Percentiles rank a stretch among this genome's conserved stretches.
Conservation (phyloP, 169 alveolate species). For the Plasmodium malariae region DNA sequence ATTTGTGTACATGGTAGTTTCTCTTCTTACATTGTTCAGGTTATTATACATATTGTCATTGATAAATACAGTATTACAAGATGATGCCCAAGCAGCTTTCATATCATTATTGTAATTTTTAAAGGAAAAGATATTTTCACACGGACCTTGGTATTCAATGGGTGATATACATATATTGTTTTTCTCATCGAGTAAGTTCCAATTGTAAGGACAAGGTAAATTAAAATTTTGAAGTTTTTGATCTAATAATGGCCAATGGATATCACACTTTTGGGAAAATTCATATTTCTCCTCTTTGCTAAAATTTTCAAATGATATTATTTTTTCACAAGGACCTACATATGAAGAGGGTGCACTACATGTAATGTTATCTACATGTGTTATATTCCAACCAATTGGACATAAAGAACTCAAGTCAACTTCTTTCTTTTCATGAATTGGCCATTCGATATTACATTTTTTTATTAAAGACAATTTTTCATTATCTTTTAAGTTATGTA, state of each 20-base stretch:
- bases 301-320: conserved; percentile 34
- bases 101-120: conserved; percentile 73
- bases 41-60: neutral
- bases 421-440: conserved; percentile 13
- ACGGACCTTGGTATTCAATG: conserved; percentile 79
- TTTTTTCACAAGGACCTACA: conserved; percentile 71
- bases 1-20: neutral
- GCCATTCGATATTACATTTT: conserved; percentile 79
- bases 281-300: conserved; percentile 61
- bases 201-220: conserved; percentile 66
- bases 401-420: conserved; percentile 10
- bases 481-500: conserved; percentile 38
- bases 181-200: conserved; percentile 42
- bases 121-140: conserved; percentile 80
- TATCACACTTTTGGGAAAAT: conserved; percentile 37
- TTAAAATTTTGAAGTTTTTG: conserved; percentile 37
- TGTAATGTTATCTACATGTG: neutral
- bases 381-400: conserved; percentile 71
- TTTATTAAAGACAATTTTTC: conserved; percentile 34
- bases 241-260: conserved; percentile 36
- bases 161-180: conserved; percentile 61
- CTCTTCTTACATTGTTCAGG: neutral
- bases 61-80: conserved; percentile 76
- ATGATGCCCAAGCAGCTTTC: conserved; percentile 83
- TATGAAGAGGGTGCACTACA: conserved; percentile 56